A percentile compares a stretch with the other conserved stretches of the same genome.
Evolutionary conservation across 148 eudicot species (phyloP).

Genomic region (Persicaria maculosa): DNA sequence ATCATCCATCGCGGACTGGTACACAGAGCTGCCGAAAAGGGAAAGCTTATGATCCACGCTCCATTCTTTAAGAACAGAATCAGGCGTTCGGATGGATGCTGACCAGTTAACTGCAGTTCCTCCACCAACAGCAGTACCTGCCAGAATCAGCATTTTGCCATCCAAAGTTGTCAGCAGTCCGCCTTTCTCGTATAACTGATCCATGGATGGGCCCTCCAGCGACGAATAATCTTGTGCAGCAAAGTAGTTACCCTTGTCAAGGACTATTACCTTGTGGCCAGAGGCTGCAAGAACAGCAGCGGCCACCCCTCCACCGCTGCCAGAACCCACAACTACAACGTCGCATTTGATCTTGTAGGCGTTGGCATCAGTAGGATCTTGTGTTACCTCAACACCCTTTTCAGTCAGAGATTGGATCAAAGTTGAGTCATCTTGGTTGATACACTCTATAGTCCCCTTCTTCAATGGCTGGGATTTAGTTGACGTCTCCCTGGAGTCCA

Average conservation of each 20-base stretch:
- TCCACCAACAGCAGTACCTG: constrained; percentile 87
- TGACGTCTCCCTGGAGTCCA: constrained; percentile 27
- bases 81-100: constrained; percentile 71
- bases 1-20: constrained; percentile 58
- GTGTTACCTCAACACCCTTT: constrained; percentile 48
- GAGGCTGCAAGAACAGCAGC: constrained; percentile 64
- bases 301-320: constrained; percentile 87
- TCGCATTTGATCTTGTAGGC: constrained; percentile 53
- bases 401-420: constrained; percentile 40
- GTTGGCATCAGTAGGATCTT: constrained; percentile 22
- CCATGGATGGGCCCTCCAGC: constrained; percentile 67
- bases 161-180: constrained; percentile 49
- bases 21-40: constrained; percentile 39
- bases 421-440: constrained; percentile 31
- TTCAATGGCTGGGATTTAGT: constrained; percentile 51
- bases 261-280: constrained; percentile 59
- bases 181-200: constrained; percentile 46
- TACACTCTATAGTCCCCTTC: constrained; percentile 62
- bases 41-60: constrained; percentile 37
- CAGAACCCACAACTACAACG: constrained; percentile 76
- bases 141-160: constrained; percentile 49
- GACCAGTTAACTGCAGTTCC: constrained; percentile 91
- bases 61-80: constrained; percentile 59
- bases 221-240: constrained; percentile 51
- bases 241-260: constrained; percentile 75